These are phyloP conservation scores for Parastagonospora avenae DNA, from an alignment of 2,329 filamentous ascomycete genomes.

Conservation along the genomic window DNA sequence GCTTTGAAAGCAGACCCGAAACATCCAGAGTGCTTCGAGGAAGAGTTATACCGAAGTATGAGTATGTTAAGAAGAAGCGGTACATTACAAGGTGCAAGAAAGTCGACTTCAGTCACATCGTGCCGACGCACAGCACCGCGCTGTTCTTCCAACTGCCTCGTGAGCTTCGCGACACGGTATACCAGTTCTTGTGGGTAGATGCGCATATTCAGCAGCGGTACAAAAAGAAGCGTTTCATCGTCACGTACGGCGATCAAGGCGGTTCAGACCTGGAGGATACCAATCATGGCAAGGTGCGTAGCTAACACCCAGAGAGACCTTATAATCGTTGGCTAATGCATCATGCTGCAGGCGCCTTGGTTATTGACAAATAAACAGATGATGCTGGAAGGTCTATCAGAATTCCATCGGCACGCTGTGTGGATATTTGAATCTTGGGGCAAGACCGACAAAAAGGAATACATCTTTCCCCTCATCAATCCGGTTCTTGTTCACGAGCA, in stretches of 20 bases:
- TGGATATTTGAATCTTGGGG: background rate
- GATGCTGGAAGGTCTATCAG: background rate
- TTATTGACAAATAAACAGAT: slow-evolving; percentile 2
- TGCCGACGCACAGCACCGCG: background rate
- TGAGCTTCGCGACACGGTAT: background rate
- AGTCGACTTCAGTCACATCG: background rate
- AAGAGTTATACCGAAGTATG: background rate
- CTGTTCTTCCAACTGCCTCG: background rate
- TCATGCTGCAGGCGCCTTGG: background rate
- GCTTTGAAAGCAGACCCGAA: background rate
- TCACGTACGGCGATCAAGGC: background rate
- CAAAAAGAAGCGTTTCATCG: background rate
- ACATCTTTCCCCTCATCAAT: slow-evolving; percentile 1
- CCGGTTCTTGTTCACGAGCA: background rate
- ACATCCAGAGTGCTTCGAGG: background rate
- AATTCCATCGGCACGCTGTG: background rate
- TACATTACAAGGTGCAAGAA: background rate
- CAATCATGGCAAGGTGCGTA: too few relatives aligned
- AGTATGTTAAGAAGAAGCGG: background rate
- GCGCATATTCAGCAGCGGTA: background rate
- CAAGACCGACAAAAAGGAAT: background rate
- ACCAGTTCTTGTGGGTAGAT: background rate
- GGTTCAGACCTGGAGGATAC: too few relatives aligned
- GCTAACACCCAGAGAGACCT: too few relatives aligned
- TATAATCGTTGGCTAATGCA: too few relatives aligned